Base-by-base conservation (phyloP, 805 yeast species). In the Kuraishia hungarica region DNA sequence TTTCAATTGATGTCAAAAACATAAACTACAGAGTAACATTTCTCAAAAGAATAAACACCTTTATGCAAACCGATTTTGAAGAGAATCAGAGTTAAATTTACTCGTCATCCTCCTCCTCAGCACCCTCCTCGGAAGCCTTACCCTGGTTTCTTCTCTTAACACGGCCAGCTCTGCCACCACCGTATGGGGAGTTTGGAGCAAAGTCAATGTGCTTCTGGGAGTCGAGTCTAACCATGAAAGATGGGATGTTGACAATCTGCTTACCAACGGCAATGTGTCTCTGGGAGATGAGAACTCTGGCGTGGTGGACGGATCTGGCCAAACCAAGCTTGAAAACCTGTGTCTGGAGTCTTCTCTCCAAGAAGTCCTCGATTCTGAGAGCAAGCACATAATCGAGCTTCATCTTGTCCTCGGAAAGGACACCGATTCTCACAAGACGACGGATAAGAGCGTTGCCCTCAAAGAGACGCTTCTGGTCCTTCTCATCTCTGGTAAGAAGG, bases 151-250 rank as follows among this genome's bases (percentile, higher is more conserved):
- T 89, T 87, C 98, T 90, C 87, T 94, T 96, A 74, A 90, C 96
- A 86, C 99, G 94, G 78, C 99, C 99, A 69, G 99, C 96, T 84
- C 99, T 93, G 71, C 97, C 99, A 82, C 99, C 99, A 79, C 99
- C 99, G 92, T 89, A 93, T 79, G 99, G 99, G 67, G 99, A 94
- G 78, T 89, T 90, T 76, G 94, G 87, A 72, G 99, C 96, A 72
- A 93, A 94, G 86, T 94, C 98, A 81, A 94, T 90, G 91, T 94
- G 98, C 89, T 94, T 94, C 83, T 94, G 99, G 67, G 99, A 92
- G 83, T 94, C 99, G 76, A 94, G 88, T 85, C 99, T 96, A 65
- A 94, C 99, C 87, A 92, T 88, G 93, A 94, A 94, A 66, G 98
- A 93, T 79, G 99, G 98, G 68, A 94, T 88, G 83, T 84, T 89